These are phyloP conservation scores for Saccharomyces hybrid DNA, from an alignment of 1,139 yeast species.

Conservation along the genomic window DNA sequence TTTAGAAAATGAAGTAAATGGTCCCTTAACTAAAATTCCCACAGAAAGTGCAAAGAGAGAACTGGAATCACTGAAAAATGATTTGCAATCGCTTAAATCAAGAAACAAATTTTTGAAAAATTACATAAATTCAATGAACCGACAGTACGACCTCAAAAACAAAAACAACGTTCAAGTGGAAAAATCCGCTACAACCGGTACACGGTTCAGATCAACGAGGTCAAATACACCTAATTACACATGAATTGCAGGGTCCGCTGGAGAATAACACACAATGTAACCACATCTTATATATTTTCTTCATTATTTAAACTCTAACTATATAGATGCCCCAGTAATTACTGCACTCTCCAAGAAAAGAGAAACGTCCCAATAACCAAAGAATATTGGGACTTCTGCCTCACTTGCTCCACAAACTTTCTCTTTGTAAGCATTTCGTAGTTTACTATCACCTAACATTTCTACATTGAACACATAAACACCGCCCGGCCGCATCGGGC, in stretches of 20 bases:
- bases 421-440: background rate
- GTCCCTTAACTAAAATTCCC: background rate
- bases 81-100: slow-evolving; percentile 11
- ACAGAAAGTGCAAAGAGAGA: slow-evolving; percentile 26
- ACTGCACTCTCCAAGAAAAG: no score
- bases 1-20: slow-evolving; percentile 35
- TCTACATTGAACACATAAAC: background rate
- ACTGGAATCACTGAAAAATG: slow-evolving; percentile 6
- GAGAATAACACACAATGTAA: no score
- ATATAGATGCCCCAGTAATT: no score
- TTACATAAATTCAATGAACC: slow-evolving; percentile 19
- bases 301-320: background rate
- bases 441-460: background rate
- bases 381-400: no score
- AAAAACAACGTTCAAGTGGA: slow-evolving; percentile 5
- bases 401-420: background rate
- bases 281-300: background rate
- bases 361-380: no score
- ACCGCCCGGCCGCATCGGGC: background rate
- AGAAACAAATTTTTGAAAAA: slow-evolving; percentile 18
- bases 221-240: slow-evolving; percentile 25
- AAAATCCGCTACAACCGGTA: slow-evolving; percentile 6
- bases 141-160: slow-evolving; percentile 13
- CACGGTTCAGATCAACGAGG: slow-evolving; percentile 16
- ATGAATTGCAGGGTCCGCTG: slow-evolving; percentile 1